These are phyloP conservation scores for Clitocybe nebularis DNA, from an alignment of 1,284 basidiomycete genomes.

Conservation along the genomic window DNA sequence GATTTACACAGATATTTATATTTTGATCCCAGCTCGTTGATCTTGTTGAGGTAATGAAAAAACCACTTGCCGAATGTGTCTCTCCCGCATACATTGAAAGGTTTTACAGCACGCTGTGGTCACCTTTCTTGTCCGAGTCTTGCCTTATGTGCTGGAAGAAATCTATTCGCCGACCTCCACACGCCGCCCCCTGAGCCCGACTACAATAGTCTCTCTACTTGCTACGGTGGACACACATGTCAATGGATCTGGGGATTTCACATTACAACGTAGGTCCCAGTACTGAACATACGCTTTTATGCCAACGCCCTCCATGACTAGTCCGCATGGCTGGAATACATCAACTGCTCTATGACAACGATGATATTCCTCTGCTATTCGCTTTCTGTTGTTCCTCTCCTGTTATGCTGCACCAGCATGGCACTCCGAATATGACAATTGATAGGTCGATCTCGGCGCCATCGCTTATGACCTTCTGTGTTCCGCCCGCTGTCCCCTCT, in stretches of 20 bases:
- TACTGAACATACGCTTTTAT: not conserved
- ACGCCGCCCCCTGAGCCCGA: constrained; percentile 14
- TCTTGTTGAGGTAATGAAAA: constrained; percentile 18
- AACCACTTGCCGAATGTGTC: too few species aligned
- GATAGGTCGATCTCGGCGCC: too few species aligned
- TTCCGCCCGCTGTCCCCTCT: too few species aligned
- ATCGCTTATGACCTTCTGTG: too few species aligned
- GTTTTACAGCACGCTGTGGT: constrained; percentile 14
- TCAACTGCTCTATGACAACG: constrained; percentile 15
- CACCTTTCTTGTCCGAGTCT: constrained; percentile 16
- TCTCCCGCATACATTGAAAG: too few species aligned
- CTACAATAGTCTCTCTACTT: constrained; percentile 15
- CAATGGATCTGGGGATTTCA: constrained; percentile 11
- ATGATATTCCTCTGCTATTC: constrained; percentile 12
- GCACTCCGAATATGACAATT: not conserved
- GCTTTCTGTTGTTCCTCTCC: constrained; percentile 13
- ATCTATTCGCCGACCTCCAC: constrained; percentile 7
- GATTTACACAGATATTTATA: too few species aligned
- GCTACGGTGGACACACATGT: constrained; percentile 13
- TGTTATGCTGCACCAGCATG: not conserved
- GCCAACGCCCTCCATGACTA: not conserved
- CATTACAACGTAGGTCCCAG: constrained; percentile 15
- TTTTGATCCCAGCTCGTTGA: constrained; percentile 20
- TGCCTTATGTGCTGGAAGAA: constrained; percentile 14
- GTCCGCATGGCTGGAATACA: constrained; percentile 17